phyloP scores from a whole-genome alignment of 345 rosid species.

The Lepidium aucheri region DNA sequence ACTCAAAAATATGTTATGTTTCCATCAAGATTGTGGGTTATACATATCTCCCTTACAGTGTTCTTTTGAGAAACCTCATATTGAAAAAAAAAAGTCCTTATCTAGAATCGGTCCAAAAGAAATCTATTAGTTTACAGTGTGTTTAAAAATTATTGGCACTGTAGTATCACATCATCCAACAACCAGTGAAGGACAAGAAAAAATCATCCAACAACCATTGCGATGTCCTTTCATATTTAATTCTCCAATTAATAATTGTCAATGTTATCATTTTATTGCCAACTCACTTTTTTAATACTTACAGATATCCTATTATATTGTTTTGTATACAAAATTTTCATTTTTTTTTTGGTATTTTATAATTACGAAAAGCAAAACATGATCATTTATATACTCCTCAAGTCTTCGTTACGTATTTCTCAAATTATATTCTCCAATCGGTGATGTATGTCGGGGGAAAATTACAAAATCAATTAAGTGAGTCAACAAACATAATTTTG shows the following conservation, averaged over 20 bases:
- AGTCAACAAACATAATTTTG: background rate
- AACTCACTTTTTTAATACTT: background rate
- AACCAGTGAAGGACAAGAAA: conserved; percentile 11
- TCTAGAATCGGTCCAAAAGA: conserved; percentile 9
- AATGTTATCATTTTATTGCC: background rate
- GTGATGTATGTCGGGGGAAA: background rate
- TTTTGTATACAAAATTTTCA: too few relatives aligned
- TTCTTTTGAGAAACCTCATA: background rate
- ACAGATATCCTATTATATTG: too few relatives aligned
- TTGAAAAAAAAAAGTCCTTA: background rate
- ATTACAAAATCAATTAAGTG: background rate
- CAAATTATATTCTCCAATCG: background rate
- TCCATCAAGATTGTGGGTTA: background rate
- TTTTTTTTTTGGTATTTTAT: background rate
- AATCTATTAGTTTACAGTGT: background rate
- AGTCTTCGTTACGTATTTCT: background rate
- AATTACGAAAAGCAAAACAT: background rate
- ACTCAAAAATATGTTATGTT: background rate
- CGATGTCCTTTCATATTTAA: conserved; percentile 27
- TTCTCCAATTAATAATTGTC: background rate
- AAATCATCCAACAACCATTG: conserved; percentile 20
- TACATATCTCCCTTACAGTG: background rate
- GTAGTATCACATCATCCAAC: conserved; percentile 27
- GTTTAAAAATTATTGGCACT: background rate
- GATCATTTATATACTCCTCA: background rate